Percentiles rank a stretch among this genome's conserved stretches.
Conservation (phyloP, 1,284 basidiomycete species). For the Rhodotorula sp. region DNA sequence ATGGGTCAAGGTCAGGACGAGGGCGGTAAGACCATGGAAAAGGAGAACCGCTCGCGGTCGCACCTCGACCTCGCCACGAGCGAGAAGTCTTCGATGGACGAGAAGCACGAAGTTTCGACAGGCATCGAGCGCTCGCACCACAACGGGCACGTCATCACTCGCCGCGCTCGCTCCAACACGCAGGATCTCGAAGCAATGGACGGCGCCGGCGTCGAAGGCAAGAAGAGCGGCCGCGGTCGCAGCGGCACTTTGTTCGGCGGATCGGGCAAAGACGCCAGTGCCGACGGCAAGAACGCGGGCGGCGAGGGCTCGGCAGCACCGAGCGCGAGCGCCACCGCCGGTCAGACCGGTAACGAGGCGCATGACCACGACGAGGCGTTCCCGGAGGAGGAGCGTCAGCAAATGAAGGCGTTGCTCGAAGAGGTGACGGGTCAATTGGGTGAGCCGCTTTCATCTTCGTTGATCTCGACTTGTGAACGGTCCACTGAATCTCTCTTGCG, state of each 20-base stretch:
- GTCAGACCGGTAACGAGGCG: background rate
- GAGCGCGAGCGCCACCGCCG: background rate
- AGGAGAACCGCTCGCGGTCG: slow-evolving; percentile 11
- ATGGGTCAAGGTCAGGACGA: slow-evolving; percentile 46
- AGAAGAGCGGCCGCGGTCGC: slow-evolving; percentile 14
- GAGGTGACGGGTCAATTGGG: slow-evolving; percentile 81
- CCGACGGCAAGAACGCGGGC: background rate
- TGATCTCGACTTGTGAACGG: background rate
- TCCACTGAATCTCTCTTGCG: background rate
- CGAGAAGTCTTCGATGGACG: slow-evolving; percentile 8
- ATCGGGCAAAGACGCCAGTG: slow-evolving; percentile 4
- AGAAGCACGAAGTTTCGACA: background rate
- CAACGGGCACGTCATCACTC: slow-evolving; percentile 23
- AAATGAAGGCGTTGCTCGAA: slow-evolving; percentile 78
- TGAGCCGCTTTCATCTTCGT: slow-evolving; percentile 50
- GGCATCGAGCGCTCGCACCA: slow-evolving; percentile 15
- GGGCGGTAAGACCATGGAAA: slow-evolving; percentile 20
- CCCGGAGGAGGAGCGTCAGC: slow-evolving; percentile 68
- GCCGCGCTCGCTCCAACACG: slow-evolving; percentile 37
- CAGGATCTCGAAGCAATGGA: slow-evolving; percentile 38
- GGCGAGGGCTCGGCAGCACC: background rate
- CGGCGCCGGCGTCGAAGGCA: slow-evolving; percentile 12
- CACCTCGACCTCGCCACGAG: background rate
- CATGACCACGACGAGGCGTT: slow-evolving; percentile 51
- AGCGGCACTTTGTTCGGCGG: slow-evolving; percentile 18